A percentile compares a stretch with the other conserved stretches of the same genome.
Conservation (phyloP, 352 stramenopile species). For the Pythium aquatile region DNA sequence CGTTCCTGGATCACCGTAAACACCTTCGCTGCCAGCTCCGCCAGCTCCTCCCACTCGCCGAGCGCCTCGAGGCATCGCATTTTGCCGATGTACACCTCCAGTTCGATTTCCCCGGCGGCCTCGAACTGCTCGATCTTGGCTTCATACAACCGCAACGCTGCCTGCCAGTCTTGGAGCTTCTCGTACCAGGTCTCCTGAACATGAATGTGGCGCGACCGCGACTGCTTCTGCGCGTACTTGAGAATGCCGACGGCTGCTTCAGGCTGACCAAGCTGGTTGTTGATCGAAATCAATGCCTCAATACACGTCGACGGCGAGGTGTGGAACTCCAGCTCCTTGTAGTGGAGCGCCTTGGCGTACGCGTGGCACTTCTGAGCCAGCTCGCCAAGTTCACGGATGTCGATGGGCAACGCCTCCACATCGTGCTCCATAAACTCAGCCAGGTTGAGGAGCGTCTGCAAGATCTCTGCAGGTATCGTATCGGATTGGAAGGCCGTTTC, state of each 20-base stretch:
- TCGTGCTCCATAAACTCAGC: constrained; percentile 99
- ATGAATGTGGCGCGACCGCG: constrained; percentile 71
- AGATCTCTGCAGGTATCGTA: constrained; percentile 95
- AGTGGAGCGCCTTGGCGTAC: constrained; percentile 98
- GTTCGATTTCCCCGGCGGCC: constrained; percentile 46
- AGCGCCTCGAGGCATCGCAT: constrained; percentile 98
- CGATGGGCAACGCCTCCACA: constrained; percentile 95
- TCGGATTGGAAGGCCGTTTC: constrained; percentile 94
- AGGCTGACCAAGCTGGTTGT: constrained; percentile 95
- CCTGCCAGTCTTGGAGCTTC: constrained; percentile 97
- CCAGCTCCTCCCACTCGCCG: constrained; percentile 88
- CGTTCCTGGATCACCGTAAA: constrained; percentile 21
- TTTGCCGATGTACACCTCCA: constrained; percentile 95
- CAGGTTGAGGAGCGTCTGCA: constrained; percentile 98
- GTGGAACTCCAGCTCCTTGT: constrained; percentile 99
- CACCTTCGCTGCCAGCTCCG: constrained; percentile 43
- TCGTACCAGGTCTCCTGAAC: constrained; percentile 97
- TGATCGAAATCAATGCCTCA: constrained; percentile 98
- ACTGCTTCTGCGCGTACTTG: constrained; percentile 90
- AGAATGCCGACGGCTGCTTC: constrained; percentile 98
- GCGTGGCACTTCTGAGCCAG: constrained; percentile 98
- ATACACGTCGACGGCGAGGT: constrained; percentile 92
- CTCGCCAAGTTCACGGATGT: constrained; percentile 95
- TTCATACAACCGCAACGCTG: constrained; percentile 96
- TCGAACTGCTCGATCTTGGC: constrained; percentile 72